A percentile compares a stretch with the other conserved stretches of the same genome.
phyloP scores from a whole-genome alignment of 768 basidiomycete genomes.

The Gymnopilus junonius region DNA sequence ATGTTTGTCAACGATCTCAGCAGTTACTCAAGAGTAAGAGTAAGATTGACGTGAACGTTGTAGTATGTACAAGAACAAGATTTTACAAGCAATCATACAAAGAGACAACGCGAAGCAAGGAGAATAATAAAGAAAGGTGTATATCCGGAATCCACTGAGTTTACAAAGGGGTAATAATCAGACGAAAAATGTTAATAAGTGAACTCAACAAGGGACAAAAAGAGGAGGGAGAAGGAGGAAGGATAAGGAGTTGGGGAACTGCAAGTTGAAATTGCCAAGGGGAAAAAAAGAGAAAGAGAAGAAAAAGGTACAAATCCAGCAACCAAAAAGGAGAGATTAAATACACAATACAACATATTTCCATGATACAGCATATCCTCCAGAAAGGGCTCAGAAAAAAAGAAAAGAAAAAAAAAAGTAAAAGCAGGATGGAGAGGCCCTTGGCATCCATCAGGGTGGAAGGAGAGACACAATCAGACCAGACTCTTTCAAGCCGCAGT shows the following conservation, averaged over 20 bases:
- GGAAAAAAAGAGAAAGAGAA: neutral
- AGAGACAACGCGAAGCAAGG: neutral
- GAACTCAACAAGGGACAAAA: neutral
- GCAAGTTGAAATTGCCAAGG: too few species aligned
- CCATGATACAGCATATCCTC: neutral
- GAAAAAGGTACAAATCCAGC: neutral
- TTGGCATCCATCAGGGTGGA: too few species aligned
- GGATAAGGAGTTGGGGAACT: neutral
- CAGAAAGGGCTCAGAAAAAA: neutral
- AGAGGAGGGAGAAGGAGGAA: neutral
- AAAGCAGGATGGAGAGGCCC: too few species aligned
- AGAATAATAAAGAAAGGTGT: neutral
- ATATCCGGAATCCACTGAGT: neutral
- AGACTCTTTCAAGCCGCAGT: conserved; percentile 20
- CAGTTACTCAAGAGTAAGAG: neutral
- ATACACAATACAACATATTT: too few species aligned
- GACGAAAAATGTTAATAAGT: neutral
- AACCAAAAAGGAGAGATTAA: neutral
- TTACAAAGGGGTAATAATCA: neutral
- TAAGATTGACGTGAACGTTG: neutral
- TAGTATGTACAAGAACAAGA: too few species aligned
- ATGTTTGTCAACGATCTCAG: too few species aligned
- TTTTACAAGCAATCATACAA: neutral
- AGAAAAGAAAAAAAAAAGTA: neutral
- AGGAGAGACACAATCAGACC: neutral